Evolutionary conservation across 2,329 filamentous ascomycete species (phyloP).

Genomic region (Fusarium sp.): DNA sequence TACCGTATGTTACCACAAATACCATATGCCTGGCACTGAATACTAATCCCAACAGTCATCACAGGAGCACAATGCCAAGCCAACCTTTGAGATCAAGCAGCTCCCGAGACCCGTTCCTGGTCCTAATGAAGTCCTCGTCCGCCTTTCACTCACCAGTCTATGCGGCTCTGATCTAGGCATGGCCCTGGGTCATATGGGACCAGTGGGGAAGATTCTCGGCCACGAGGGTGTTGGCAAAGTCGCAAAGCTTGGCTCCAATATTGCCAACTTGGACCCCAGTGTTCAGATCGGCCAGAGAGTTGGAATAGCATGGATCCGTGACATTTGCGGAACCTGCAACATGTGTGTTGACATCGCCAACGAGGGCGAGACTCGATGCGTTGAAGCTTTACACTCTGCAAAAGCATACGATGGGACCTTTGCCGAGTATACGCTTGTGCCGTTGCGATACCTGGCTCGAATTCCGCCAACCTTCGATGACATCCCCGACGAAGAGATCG

Average conservation of each 20-base stretch:
- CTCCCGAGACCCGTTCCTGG: conserved; percentile 23
- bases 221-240: conserved; percentile 57
- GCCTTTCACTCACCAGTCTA: conserved; percentile 48
- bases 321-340: conserved; percentile 48
- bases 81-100: conserved; percentile 12
- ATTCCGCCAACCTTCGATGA: conserved; percentile 33
- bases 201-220: conserved; percentile 48
- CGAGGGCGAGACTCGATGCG: conserved; percentile 49
- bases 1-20: background rate
- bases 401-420: conserved; percentile 50
- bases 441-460: conserved; percentile 46
- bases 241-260: conserved; percentile 48
- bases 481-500: conserved; percentile 49
- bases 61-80: conserved; percentile 12
- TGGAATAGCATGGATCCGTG: conserved; percentile 52
- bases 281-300: conserved; percentile 48
- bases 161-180: conserved; percentile 53
- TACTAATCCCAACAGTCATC: conserved; percentile 4
- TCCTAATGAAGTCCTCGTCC: conserved; percentile 45
- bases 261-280: conserved; percentile 34
- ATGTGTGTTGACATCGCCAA: conserved; percentile 45
- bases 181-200: conserved; percentile 50
- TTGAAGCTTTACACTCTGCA: conserved; percentile 45
- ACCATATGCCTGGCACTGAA: fast-evolving
- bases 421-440: conserved; percentile 50